These are phyloP conservation scores for Trametes versicolor DNA, from an alignment of 1,284 basidiomycete species.

Conservation along the genomic window DNA sequence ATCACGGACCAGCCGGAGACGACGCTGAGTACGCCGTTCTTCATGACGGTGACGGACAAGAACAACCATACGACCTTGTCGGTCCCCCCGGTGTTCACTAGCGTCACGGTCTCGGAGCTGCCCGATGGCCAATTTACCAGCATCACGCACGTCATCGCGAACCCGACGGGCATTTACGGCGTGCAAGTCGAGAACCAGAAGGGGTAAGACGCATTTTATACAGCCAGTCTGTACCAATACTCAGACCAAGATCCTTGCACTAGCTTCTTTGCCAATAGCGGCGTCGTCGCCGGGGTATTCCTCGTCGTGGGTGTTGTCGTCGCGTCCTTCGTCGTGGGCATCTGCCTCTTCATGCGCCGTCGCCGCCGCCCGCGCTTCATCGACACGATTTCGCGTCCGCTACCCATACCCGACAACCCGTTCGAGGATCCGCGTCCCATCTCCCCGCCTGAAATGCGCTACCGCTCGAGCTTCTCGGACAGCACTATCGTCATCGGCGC, in stretches of 20 bases:
- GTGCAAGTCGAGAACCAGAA: slow-evolving; percentile 23
- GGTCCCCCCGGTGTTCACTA: slow-evolving; percentile 57
- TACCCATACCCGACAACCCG: slow-evolving; percentile 42
- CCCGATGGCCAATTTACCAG: slow-evolving; percentile 54
- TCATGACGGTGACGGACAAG: slow-evolving; percentile 51
- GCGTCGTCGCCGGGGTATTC: slow-evolving; percentile 67
- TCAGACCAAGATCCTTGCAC: slow-evolving; percentile 10
- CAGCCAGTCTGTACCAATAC: background rate
- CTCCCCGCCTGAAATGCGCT: slow-evolving; percentile 29
- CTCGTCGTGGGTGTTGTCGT: slow-evolving; percentile 57
- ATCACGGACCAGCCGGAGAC: slow-evolving; percentile 54
- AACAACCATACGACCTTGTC: slow-evolving; percentile 48
- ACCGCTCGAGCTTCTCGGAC: slow-evolving; percentile 31
- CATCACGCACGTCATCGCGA: slow-evolving; percentile 59
- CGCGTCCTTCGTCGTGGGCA: slow-evolving; percentile 46
- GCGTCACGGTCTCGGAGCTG: slow-evolving; percentile 54
- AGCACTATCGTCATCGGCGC: slow-evolving; percentile 33
- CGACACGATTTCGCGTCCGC: slow-evolving; percentile 49
- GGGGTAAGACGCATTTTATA: slow-evolving; percentile 4
- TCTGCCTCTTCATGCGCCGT: slow-evolving; percentile 49
- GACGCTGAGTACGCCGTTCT: slow-evolving; percentile 54
- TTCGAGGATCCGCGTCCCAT: slow-evolving; percentile 41
- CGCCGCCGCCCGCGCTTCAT: slow-evolving; percentile 46
- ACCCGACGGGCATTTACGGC: slow-evolving; percentile 50
- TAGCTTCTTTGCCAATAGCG: slow-evolving; percentile 64